Base-by-base conservation (phyloP, 164 flowering plant genomes). In the Kingdonia uniflora region DNA sequence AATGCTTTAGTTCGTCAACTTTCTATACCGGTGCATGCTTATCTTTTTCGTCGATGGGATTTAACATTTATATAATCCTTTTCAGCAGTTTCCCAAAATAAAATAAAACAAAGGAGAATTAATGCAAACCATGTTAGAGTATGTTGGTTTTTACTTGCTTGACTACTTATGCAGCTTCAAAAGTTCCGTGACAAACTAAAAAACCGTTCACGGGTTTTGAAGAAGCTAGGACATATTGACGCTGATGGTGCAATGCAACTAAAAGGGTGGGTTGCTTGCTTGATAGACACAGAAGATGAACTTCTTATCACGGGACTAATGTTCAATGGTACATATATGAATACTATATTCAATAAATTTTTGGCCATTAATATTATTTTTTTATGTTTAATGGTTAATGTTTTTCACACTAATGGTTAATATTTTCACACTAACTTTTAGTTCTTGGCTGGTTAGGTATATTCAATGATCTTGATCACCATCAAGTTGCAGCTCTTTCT, bases 231-330 rank as follows among this genome's bases (percentile, higher is more conserved):
- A 33, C 99, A 94, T 64, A 80, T 94, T 61, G 96, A 94, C 76
- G 81, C 84, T 56, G 95, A 87, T 71, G 88, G 97, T 59, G 88
- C 89, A 62, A 96, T 94, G 52, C 92, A 80, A 72, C 63, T 94
- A 55, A 94, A 94, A 69, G 99, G 99, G 37, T 79, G 97, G 16
- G 99, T 97, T 39, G 99, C 99, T 26, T 82, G 96, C 78, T 75
- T 89, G 77, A 85, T 94, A 63, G 99, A 94, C 71, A 94, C 99
- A 14, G 99, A 95, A 57, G 99, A 94, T 76, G 97, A 94, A 65
- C 87, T 89, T 41, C 92, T 94, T 67, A 92, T 94, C 23, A 94
- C 99, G 17, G 99, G 89, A 61, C 64, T 94, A 60, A 94, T 94
- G 99, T 94, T 94, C 58, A 89, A 94, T 71, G 97, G 99, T 94